Evolutionary conservation across 768 basidiomycete genomes (phyloP).

Genomic region (Panus rudis): DNA sequence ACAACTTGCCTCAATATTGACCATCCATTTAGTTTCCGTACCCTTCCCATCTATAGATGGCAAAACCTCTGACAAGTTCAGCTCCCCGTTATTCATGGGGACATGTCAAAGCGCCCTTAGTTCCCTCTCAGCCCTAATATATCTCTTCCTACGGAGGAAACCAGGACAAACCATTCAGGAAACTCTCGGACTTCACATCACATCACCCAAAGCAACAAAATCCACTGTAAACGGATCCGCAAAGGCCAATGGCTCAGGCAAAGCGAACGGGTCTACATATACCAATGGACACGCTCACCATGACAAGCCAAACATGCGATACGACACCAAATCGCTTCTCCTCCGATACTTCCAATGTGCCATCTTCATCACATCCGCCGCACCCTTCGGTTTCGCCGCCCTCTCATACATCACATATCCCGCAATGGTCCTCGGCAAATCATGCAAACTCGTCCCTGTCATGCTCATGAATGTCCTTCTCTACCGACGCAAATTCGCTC

Average conservation of each 20-base stretch:
- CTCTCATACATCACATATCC: conserved; percentile 96
- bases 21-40: conserved; percentile 57
- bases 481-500: conserved; percentile 87
- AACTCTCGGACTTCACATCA: conserved; percentile 54
- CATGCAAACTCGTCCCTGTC: conserved; percentile 97
- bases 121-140: conserved; percentile 68
- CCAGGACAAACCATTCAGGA: conserved; percentile 44
- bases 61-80: conserved; percentile 62
- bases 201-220: conserved; percentile 12
- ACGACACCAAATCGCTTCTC: conserved; percentile 43
- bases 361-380: conserved; percentile 80
- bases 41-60: conserved; percentile 72
- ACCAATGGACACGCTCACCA: conserved; percentile 23
- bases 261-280: conserved; percentile 18
- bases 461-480: conserved; percentile 96
- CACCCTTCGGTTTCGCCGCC: conserved; percentile 94
- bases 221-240: conserved; percentile 11
- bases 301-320: conserved; percentile 24
- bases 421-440: conserved; percentile 97
- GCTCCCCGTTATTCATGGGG: conserved; percentile 78
- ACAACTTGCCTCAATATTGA: neutral
- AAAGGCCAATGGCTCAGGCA: conserved; percentile 31
- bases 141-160: conserved; percentile 60
- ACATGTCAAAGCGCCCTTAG: conserved; percentile 80
- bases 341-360: conserved; percentile 78